phyloP scores from a whole-genome alignment of 495 filamentous ascomycete species.

The Choiromyces venosus region DNA sequence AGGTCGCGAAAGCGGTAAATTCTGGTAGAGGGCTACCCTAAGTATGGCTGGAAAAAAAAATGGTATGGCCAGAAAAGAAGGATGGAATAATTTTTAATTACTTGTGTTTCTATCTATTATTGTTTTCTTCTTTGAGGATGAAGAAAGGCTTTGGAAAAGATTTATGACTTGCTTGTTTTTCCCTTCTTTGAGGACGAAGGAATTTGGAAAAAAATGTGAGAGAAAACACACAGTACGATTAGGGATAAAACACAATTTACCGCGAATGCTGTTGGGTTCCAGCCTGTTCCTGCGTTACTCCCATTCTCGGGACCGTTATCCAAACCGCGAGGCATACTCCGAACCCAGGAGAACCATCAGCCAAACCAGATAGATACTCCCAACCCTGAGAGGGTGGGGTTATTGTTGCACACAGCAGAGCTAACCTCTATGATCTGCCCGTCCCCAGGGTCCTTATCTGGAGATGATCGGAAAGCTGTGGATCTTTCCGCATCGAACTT shows the following conservation, averaged over 20 bases:
- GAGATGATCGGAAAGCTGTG: neutral
- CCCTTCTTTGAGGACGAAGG: slow-evolving; percentile 18
- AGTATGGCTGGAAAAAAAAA: slow-evolving; percentile 5
- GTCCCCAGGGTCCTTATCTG: slow-evolving; percentile 2
- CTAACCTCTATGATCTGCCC: neutral
- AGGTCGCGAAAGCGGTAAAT: slow-evolving; percentile 56
- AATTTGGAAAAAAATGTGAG: slow-evolving; percentile 15
- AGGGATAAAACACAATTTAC: slow-evolving; percentile 21
- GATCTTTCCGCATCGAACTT: slow-evolving; percentile 12
- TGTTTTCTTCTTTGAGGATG: slow-evolving; percentile 7
- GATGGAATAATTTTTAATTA: slow-evolving; percentile 12
- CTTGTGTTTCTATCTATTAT: slow-evolving; percentile 13
- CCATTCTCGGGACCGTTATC: slow-evolving; percentile 1
- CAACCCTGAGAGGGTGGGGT: neutral
- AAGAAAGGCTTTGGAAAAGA: slow-evolving; percentile 3
- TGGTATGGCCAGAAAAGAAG: neutral
- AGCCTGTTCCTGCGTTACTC: slow-evolving; percentile 12
- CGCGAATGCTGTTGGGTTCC: slow-evolving; percentile 15
- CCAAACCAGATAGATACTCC: slow-evolving; percentile 14
- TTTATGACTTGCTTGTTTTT: neutral
- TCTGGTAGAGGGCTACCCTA: slow-evolving; percentile 53
- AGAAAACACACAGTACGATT: slow-evolving; percentile 2
- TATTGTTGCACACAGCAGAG: neutral
- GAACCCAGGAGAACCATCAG: neutral
- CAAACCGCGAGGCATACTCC: neutral